Conservation (phyloP, 768 basidiomycete species). For the Termitomyces sp. region DNA sequence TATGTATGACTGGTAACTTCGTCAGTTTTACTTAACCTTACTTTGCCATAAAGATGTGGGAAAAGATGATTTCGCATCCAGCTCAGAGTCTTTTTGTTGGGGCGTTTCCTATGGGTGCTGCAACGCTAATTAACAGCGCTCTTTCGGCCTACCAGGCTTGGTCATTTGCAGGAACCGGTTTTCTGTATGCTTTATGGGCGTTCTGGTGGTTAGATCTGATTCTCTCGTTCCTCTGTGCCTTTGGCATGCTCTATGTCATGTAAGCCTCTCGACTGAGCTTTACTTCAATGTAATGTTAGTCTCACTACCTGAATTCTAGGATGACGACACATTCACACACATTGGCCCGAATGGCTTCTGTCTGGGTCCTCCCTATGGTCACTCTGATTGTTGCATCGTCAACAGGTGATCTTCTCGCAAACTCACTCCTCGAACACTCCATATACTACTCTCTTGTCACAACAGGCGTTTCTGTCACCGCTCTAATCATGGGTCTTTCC, state of each 20-base stretch:
- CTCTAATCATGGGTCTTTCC: constrained; percentile 33
- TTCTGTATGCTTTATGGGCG: constrained; percentile 54
- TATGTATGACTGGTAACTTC: constrained; percentile 26
- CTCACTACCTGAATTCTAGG: constrained; percentile 18
- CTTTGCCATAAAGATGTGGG: constrained; percentile 22
- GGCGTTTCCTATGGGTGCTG: constrained; percentile 56
- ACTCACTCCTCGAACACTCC: constrained; percentile 31
- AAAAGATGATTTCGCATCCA: constrained; percentile 42
- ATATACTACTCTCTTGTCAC: constrained; percentile 40
- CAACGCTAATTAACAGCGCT: constrained; percentile 52
- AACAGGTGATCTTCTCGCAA: constrained; percentile 46
- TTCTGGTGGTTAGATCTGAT: constrained; percentile 67
- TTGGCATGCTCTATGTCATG: constrained; percentile 18
- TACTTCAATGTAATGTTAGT: not conserved
- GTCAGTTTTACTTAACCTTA: not conserved
- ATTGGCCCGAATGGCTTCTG: constrained; percentile 38
- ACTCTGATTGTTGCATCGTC: constrained; percentile 57
- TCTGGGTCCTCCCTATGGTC: constrained; percentile 62
- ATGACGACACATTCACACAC: constrained; percentile 53
- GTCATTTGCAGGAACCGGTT: constrained; percentile 46
- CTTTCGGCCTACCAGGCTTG: constrained; percentile 38
- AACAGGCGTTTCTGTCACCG: constrained; percentile 32
- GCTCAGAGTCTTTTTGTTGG: constrained; percentile 38
- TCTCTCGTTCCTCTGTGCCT: constrained; percentile 36
- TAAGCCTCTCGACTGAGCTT: constrained; percentile 3